phyloP scores from a whole-genome alignment of 352 stramenopile species.

The Detonula confervacea region DNA sequence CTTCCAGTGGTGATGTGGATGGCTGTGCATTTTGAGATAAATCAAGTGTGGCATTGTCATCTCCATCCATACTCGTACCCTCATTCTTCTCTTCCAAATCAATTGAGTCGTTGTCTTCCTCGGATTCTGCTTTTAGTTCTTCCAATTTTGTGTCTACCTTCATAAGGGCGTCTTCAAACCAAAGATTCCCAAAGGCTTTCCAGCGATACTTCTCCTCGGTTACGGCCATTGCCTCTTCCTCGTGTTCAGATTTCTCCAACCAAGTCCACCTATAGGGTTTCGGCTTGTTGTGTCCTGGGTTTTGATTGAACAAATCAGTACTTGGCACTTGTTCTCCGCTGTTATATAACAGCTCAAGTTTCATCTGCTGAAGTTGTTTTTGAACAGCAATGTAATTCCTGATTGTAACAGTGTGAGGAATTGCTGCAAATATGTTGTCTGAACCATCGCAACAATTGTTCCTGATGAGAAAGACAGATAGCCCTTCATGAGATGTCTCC shows the following conservation, averaged over 20 bases:
- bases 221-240: neutral
- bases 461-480: conserved; percentile 29
- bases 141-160: conserved; percentile 7
- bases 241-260: neutral
- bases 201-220: conserved; percentile 10
- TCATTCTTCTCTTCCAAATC: conserved; percentile 7
- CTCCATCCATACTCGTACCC: neutral
- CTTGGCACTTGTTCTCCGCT: conserved; percentile 3
- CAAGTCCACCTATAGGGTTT: conserved; percentile 28
- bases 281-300: neutral
- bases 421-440: conserved; percentile 27
- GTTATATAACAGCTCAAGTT: conserved; percentile 24
- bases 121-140: neutral
- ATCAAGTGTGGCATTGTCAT: neutral
- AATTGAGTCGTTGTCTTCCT: neutral
- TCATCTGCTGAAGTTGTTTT: conserved; percentile 33
- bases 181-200: conserved; percentile 25
- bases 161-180: conserved; percentile 38
- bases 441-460: conserved; percentile 36
- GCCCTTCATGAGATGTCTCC: conserved; percentile 30
- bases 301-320: neutral
- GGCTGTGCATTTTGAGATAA: neutral
- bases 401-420: conserved; percentile 19
- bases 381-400: conserved; percentile 33
- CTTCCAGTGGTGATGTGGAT: neutral